Conservation (phyloP, 148 eudicot species). For the Cornus kousa region DNA sequence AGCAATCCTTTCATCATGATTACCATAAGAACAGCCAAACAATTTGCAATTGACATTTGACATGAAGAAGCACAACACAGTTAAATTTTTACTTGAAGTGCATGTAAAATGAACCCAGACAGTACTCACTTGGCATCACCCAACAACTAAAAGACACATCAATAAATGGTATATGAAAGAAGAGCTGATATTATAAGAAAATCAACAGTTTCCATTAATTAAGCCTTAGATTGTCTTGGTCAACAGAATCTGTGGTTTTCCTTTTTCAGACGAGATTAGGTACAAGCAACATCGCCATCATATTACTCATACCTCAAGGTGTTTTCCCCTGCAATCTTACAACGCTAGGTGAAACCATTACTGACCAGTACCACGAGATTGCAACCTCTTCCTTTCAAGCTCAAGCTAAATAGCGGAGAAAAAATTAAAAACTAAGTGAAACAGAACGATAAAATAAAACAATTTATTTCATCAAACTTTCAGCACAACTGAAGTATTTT, state of each 20-base stretch:
- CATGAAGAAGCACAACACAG: background rate
- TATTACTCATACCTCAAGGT: conserved; percentile 7
- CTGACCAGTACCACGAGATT: conserved; percentile 45
- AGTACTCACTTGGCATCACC: background rate
- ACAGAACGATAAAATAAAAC: background rate
- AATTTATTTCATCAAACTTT: background rate
- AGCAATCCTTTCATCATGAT: background rate
- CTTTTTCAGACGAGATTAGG: background rate
- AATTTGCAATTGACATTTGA: background rate
- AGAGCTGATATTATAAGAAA: background rate
- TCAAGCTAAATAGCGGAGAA: conserved; percentile 50
- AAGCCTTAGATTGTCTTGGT: background rate
- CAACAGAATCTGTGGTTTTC: background rate
- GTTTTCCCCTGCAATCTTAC: background rate
- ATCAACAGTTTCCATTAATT: background rate
- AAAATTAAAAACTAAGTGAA: background rate
- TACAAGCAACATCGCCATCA: conserved; percentile 6
- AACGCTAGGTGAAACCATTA: conserved; percentile 17
- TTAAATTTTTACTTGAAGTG: background rate
- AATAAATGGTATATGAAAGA: background rate
- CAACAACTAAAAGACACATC: background rate
- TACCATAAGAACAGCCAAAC: background rate
- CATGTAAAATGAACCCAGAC: background rate
- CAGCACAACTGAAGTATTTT: background rate
- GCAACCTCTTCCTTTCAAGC: conserved; percentile 75